Evolutionary conservation across 2,329 filamentous ascomycete genomes (phyloP).

Genomic region (Fonsecaea pedrosoi): DNA sequence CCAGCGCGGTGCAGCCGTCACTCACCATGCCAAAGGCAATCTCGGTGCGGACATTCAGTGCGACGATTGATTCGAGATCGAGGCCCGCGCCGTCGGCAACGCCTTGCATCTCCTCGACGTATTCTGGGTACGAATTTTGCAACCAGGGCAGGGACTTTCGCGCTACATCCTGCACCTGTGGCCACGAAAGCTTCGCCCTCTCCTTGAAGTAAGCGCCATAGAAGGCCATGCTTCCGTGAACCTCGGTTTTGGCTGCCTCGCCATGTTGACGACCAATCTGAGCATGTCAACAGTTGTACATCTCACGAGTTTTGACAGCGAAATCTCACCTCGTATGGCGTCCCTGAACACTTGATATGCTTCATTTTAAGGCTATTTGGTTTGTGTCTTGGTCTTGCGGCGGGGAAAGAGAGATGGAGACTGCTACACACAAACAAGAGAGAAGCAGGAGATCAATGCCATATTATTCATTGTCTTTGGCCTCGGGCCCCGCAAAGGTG

Average conservation of each 20-base stretch:
- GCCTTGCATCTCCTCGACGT: constrained; percentile 48
- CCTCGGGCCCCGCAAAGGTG: constrained; percentile 2
- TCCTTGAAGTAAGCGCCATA: constrained; percentile 41
- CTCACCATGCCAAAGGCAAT: constrained; percentile 64
- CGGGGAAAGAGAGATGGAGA: background rate
- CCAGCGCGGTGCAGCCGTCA: constrained; percentile 65
- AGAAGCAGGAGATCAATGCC: constrained; percentile 4
- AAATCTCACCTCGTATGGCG: constrained; percentile 41
- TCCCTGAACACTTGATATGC: constrained; percentile 40
- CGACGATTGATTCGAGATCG: constrained; percentile 60
- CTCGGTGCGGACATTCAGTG: constrained; percentile 66
- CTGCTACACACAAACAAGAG: background rate
- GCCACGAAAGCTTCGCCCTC: constrained; percentile 53
- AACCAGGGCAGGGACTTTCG: constrained; percentile 52
- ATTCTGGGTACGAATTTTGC: constrained; percentile 43
- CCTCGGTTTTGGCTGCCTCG: constrained; percentile 39
- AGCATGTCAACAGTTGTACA: background rate
- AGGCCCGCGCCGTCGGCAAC: constrained; percentile 60
- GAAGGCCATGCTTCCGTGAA: constrained; percentile 43
- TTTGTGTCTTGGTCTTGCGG: background rate
- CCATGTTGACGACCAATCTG: constrained; percentile 45
- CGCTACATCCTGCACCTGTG: constrained; percentile 55
- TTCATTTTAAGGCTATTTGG: constrained; percentile 36
- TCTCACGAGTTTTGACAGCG: background rate
- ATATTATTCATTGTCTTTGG: constrained; percentile 6